Evolutionary conservation across 2,329 filamentous ascomycete species (phyloP).

Genomic region (Neurospora crassa): DNA sequence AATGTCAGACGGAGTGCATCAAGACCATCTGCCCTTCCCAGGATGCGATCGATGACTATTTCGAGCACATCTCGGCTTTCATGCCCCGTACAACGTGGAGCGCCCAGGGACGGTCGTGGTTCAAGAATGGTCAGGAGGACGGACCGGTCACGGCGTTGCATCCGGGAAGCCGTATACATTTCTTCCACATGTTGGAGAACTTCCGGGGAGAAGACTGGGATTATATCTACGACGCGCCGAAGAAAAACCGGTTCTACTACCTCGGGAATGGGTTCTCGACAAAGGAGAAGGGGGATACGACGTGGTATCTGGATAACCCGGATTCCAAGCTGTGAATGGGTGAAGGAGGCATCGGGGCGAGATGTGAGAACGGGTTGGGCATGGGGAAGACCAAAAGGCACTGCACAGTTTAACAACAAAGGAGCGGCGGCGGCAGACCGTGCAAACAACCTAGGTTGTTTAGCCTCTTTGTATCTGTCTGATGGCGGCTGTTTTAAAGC

Average conservation of each 20-base stretch:
- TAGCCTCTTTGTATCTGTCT: background rate
- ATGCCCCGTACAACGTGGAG: conserved; percentile 46
- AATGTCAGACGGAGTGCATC: conserved; percentile 42
- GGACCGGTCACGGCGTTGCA: conserved; percentile 40
- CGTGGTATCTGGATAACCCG: conserved; percentile 32
- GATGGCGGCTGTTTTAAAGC: background rate
- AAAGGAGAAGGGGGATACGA: conserved; percentile 30
- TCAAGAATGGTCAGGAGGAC: conserved; percentile 33
- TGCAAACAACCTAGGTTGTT: background rate
- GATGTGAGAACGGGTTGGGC: background rate
- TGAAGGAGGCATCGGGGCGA: background rate
- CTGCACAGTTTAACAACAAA: background rate
- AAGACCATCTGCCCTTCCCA: conserved; percentile 34
- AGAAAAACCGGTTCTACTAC: conserved; percentile 39
- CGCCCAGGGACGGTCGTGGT: conserved; percentile 38
- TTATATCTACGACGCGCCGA: conserved; percentile 31
- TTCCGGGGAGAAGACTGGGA: conserved; percentile 45
- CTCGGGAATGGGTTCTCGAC: conserved; percentile 44
- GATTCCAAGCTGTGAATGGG: conserved; percentile 3
- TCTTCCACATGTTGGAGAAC: conserved; percentile 41
- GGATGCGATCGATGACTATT: conserved; percentile 40
- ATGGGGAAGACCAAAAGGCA: background rate
- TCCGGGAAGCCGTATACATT: conserved; percentile 41
- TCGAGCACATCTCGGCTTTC: conserved; percentile 36
- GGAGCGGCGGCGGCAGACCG: background rate